A percentile compares a stretch with the other conserved stretches of the same genome.
Conservation (phyloP, 2,329 filamentous ascomycete species). For the Ustilaginoidea virens region DNA sequence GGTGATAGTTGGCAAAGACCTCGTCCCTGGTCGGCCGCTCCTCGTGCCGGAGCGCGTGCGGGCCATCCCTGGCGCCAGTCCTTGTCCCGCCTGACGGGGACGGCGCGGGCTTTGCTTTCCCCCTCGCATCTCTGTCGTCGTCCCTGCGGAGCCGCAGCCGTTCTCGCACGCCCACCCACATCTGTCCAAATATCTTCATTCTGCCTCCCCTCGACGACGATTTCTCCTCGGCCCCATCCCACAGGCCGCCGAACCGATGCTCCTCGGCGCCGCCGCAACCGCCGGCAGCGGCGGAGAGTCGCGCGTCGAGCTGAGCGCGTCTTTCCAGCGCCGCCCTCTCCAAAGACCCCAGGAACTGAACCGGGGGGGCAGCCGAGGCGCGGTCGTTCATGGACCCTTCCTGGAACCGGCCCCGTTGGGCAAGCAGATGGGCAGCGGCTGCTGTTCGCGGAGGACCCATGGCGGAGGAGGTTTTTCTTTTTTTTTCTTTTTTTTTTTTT, state of each 20-base stretch:
- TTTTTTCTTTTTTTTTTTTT: neutral
- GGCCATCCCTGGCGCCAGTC: conserved; percentile 1
- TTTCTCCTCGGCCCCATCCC: conserved; percentile 1
- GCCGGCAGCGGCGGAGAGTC: neutral
- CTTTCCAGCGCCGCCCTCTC: conserved; percentile 17
- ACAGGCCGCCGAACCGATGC: no score
- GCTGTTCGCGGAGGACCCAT: conserved; percentile 15
- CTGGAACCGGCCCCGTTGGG: conserved; percentile 37
- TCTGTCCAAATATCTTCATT: conserved; percentile 19
- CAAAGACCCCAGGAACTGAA: conserved; percentile 41
- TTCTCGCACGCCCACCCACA: conserved; percentile 23
- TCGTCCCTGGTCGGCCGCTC: conserved; percentile 28
- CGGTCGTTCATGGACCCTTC: conserved; percentile 84
- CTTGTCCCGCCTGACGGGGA: conserved; percentile 5
- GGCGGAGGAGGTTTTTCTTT: neutral
- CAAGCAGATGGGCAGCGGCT: conserved; percentile 13
- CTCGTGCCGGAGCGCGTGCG: no score
- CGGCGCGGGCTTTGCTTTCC: conserved; percentile 6
- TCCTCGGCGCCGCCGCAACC: no score
- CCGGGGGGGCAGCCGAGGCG: conserved; percentile 53
- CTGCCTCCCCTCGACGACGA: neutral
- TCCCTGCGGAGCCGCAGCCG: conserved; percentile 15
- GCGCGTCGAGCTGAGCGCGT: conserved; percentile 5
- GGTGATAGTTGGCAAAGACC: conserved; percentile 39
- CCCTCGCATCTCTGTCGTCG: conserved; percentile 11